These are phyloP conservation scores for Pelargonium cotyledonis DNA, from an alignment of 441 rosid genomes.

Conservation along the genomic window DNA sequence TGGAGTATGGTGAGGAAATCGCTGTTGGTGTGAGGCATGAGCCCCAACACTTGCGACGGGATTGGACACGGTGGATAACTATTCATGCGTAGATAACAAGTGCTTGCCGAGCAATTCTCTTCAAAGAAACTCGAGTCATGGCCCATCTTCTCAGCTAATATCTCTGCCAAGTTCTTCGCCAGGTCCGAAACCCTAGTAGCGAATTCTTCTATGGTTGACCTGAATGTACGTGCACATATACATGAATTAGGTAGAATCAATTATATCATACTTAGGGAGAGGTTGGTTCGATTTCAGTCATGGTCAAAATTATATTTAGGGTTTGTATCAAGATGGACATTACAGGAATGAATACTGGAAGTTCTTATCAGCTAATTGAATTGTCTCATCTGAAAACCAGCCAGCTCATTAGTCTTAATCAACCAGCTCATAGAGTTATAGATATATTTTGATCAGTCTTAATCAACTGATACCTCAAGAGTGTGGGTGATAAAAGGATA, in stretches of 20 bases:
- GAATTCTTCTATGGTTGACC: slow-evolving; percentile 58
- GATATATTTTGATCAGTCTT: no score
- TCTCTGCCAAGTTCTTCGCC: slow-evolving; percentile 57
- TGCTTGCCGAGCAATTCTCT: slow-evolving; percentile 52
- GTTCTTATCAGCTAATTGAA: no score
- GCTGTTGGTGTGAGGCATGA: slow-evolving; percentile 91
- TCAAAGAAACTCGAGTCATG: slow-evolving; percentile 41
- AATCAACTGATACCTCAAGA: no score
- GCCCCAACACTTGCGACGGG: slow-evolving; percentile 46
- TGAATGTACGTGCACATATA: slow-evolving; percentile 18
- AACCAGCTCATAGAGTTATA: no score
- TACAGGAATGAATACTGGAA: no score
- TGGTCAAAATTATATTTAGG: not conserved
- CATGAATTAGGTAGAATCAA: not conserved
- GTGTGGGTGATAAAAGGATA: no score
- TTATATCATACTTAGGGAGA: not conserved
- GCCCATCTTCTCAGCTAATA: slow-evolving; percentile 67
- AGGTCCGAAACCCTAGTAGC: slow-evolving; percentile 49
- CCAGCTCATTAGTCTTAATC: no score
- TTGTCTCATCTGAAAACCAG: no score
- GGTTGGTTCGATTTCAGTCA: not conserved
- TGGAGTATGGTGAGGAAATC: slow-evolving; percentile 83
- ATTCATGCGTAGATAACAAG: slow-evolving; percentile 81
- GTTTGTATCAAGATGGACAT: slow-evolving; percentile 7
- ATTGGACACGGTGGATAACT: slow-evolving; percentile 76